Evolutionary conservation across 768 basidiomycete genomes (phyloP).

Genomic region (Naganishia vaughanmartiniae): DNA sequence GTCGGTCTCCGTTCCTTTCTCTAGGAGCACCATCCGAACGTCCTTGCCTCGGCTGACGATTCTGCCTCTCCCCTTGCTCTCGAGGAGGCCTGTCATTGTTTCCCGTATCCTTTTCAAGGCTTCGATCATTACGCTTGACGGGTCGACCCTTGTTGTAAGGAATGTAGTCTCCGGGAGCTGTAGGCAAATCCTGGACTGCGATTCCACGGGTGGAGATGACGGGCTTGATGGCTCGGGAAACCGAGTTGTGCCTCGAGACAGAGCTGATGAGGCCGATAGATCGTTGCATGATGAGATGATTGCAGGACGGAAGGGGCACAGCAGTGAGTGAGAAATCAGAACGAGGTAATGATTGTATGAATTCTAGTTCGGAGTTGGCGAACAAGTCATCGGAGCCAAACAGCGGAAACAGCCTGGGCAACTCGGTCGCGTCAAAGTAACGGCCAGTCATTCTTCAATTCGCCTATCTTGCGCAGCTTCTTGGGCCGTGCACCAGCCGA

Average conservation of each 20-base stretch:
- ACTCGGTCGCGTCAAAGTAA: slow-evolving; percentile 7
- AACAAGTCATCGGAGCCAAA: not conserved
- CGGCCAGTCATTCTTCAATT: not conserved
- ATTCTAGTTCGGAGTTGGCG: not conserved
- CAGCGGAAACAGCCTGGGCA: not conserved
- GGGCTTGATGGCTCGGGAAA: slow-evolving; percentile 13
- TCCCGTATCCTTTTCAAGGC: slow-evolving; percentile 12
- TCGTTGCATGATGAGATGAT: slow-evolving; percentile 7
- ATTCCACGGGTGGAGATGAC: slow-evolving; percentile 5
- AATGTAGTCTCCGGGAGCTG: slow-evolving; percentile 15
- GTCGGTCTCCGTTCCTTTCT: not conserved
- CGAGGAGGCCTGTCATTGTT: not conserved
- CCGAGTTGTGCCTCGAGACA: slow-evolving; percentile 14
- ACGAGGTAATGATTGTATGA: not conserved
- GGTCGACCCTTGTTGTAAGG: slow-evolving; percentile 23
- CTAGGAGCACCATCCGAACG: not conserved
- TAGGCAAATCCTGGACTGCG: slow-evolving; percentile 9
- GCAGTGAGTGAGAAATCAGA: not conserved
- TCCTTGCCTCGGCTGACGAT: not conserved
- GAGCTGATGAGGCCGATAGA: slow-evolving; percentile 7
- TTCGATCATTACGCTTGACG: slow-evolving; percentile 16
- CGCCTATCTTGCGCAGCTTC: not conserved
- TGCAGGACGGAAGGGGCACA: not conserved
- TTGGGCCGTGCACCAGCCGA: not conserved
- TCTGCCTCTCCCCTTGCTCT: not conserved